These are phyloP conservation scores for Sphagnum contortum DNA, from an alignment of 225 moss, liverwort and hornwort genomes.

Conservation along the genomic window DNA sequence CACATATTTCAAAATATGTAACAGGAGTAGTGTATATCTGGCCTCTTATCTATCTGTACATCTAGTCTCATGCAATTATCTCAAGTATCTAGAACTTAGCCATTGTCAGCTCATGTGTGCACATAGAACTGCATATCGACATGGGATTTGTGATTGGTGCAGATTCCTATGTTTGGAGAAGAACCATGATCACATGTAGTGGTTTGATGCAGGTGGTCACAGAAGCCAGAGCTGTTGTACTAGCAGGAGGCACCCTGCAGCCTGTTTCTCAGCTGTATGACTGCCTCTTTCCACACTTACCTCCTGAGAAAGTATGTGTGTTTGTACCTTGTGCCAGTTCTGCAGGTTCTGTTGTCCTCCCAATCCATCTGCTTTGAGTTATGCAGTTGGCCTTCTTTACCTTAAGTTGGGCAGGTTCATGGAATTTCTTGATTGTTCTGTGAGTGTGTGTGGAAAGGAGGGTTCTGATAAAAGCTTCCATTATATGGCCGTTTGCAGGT, in stretches of 20 bases:
- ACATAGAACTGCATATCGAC: too few species aligned
- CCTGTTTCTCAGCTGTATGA: slow-evolving; percentile 82
- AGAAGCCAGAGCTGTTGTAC: slow-evolving; percentile 67
- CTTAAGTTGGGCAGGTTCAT: too few species aligned
- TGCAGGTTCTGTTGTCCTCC: neutral
- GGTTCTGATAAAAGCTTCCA: neutral
- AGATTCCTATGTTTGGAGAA: neutral
- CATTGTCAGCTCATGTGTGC: too few species aligned
- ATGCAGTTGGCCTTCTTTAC: neutral
- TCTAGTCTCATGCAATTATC: too few species aligned
- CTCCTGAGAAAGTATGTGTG: slow-evolving; percentile 44
- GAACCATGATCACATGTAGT: slow-evolving; percentile 1
- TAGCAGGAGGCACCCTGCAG: slow-evolving; percentile 96
- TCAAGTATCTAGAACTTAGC: too few species aligned
- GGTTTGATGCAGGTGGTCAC: slow-evolving; percentile 30
- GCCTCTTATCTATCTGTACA: too few species aligned
- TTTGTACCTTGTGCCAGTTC: neutral
- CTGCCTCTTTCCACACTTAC: slow-evolving; percentile 77
- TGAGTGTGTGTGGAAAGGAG: neutral
- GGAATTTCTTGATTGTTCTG: too few species aligned
- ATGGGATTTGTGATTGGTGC: neutral
- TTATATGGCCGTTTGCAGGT: slow-evolving; percentile 19
- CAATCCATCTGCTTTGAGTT: neutral
- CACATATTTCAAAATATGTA: too few species aligned
- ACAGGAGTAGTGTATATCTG: too few species aligned